Base-by-base conservation (phyloP, 2,329 filamentous ascomycete species). In the Aphanocladium album region DNA sequence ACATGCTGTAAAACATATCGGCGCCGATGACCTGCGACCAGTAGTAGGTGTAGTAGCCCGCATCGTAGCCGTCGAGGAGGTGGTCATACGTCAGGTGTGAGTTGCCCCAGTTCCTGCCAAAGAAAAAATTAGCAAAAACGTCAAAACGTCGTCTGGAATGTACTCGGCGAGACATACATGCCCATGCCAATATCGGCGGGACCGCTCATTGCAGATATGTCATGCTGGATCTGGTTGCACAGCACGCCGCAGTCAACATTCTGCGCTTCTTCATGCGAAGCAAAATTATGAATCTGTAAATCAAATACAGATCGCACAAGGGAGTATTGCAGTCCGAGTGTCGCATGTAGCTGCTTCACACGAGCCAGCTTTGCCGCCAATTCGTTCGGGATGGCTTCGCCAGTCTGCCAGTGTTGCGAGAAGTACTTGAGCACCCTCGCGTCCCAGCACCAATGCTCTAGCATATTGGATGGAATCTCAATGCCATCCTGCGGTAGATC, bases 401-500 rank as follows among this genome's bases (percentile, higher is more conserved):
- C 33, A 6, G 33, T 35, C 33, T 35, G 33, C 39, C 5, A 84
- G 70, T 85, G 82, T 21, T 72, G 70, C 63, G 79, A 80, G 1
- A 85, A 72, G 0, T 75, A 70, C 35, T 76, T 78, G 16, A 84
- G 74, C 53, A 82, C 79, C 0, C 74, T 75, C 1, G 81, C 79
- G 0, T 76, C 78, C 82, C 81, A 84, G 69, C 80, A 82, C 82
- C 82, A 84, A 67, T 84, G 83, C 72, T 84, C 82, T 2, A 84
- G 75, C 72, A 84, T 81, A 63, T 83, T 80, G 53, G 79, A 81
- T 12, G 82, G 82, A 2, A 81, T 80, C 65, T 84, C 82, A 64
- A 83, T 81, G 66, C 83, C 84, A 71, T 84, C 82, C 47, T 30
- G 25, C 25, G 25, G 16, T 8, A 51, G 16, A 8, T 9, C 19